phyloP scores from a whole-genome alignment of 345 rosid species.

The Kandelia obovata region DNA sequence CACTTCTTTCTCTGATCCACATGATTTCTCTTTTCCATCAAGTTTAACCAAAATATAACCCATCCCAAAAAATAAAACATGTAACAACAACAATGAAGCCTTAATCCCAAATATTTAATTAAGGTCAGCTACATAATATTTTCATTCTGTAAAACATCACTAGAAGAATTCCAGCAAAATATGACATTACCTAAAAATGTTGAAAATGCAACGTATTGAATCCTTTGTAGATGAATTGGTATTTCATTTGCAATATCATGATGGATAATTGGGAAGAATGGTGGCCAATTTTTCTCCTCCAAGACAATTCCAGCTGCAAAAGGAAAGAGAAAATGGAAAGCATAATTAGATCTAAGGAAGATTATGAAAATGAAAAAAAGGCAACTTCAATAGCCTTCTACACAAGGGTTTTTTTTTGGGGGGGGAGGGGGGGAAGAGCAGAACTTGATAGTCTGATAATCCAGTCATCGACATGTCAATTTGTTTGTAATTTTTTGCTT shows the following conservation, averaged over 20 bases:
- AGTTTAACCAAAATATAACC: neutral
- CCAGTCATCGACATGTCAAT: too few species aligned
- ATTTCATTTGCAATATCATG: constrained; percentile 35
- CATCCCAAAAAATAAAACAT: too few species aligned
- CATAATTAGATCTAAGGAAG: neutral
- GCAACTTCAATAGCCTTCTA: too few species aligned
- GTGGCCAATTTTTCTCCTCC: constrained; percentile 39
- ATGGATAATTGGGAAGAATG: constrained; percentile 36
- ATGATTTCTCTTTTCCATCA: neutral
- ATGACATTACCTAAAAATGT: constrained; percentile 26
- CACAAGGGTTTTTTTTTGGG: too few species aligned
- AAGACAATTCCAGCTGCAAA: constrained; percentile 31
- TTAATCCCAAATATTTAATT: neutral
- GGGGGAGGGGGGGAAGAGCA: too few species aligned
- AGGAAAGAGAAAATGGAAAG: constrained; percentile 5
- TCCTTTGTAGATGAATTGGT: constrained; percentile 30
- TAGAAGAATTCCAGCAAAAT: too few species aligned
- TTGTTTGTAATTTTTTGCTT: too few species aligned
- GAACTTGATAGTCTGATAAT: too few species aligned
- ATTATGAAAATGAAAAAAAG: too few species aligned
- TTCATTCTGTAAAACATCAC: neutral
- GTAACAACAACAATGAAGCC: neutral
- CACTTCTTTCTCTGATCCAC: neutral
- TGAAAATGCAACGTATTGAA: constrained; percentile 35
- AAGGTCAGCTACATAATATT: neutral